Evolutionary conservation across 345 rosid species (phyloP).

Genomic region (Eutrema heterophyllum): DNA sequence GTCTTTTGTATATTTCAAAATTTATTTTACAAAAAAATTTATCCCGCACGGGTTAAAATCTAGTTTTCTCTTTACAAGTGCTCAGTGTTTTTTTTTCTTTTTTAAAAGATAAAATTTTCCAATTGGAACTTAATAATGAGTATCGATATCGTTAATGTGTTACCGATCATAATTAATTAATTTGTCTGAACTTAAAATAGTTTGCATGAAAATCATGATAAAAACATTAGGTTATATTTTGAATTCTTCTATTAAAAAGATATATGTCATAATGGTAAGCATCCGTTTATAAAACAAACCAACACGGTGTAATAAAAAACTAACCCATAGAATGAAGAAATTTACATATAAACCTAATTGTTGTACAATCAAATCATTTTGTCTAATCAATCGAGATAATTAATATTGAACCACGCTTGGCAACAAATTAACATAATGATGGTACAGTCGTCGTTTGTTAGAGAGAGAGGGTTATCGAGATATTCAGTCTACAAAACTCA

Average conservation of each 20-base stretch:
- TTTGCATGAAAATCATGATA: background rate
- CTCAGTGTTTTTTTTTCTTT: background rate
- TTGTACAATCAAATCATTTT: slow-evolving; percentile 20
- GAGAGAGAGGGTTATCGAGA: background rate
- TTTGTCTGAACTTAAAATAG: background rate
- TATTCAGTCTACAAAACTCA: background rate
- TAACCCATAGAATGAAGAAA: background rate
- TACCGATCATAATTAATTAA: background rate
- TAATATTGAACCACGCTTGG: background rate
- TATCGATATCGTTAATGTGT: background rate
- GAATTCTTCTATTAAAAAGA: background rate
- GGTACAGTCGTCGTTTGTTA: slow-evolving; percentile 29
- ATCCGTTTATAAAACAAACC: background rate
- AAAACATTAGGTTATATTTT: background rate
- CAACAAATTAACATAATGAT: slow-evolving; percentile 16
- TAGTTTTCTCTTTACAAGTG: background rate
- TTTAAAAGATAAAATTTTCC: no score
- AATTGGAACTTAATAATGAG: no score
- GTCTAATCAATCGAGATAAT: slow-evolving; percentile 2
- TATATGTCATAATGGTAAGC: background rate
- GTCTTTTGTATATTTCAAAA: no score
- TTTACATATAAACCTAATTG: background rate
- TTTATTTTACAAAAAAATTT: no score
- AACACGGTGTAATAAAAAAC: background rate
- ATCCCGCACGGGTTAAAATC: no score